phyloP scores from a whole-genome alignment of 164 flowering plant genomes.

The Pachysandra terminalis region DNA sequence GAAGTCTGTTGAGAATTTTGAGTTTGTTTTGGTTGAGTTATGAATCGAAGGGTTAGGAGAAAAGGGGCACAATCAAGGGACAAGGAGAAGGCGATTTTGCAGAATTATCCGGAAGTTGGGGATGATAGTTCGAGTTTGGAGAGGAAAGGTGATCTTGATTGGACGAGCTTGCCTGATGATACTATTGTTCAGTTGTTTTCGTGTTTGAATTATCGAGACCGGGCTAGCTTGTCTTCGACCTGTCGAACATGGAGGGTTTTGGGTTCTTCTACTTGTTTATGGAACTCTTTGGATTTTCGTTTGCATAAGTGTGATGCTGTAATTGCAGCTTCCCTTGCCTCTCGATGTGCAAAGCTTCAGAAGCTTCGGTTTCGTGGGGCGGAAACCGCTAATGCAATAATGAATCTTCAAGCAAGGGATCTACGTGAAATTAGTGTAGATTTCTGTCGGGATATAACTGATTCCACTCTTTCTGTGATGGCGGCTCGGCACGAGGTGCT shows the following conservation, averaged over 20 bases:
- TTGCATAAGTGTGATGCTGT: conserved; percentile 62
- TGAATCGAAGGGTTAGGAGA: conserved; percentile 82
- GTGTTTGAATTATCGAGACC: conserved; percentile 79
- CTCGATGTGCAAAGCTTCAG: conserved; percentile 61
- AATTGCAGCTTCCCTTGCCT: conserved; percentile 54
- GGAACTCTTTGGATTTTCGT: conserved; percentile 85
- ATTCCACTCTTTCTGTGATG: conserved; percentile 79
- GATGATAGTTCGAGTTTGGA: conserved; percentile 30
- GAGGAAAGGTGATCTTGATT: conserved; percentile 45
- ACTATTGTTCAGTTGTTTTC: conserved; percentile 84
- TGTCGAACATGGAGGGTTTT: conserved; percentile 70
- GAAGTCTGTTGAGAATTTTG: conserved; percentile 1
- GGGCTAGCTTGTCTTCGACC: conserved; percentile 84
- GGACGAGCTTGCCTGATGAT: conserved; percentile 90
- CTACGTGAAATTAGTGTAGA: conserved; percentile 81
- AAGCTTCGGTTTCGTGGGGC: conserved; percentile 88
- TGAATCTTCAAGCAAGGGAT: conserved; percentile 61
- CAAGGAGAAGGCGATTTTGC: conserved; percentile 40
- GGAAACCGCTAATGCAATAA: conserved; percentile 77
- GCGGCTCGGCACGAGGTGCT: conserved; percentile 86
- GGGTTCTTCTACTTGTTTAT: conserved; percentile 65
- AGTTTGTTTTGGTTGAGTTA: conserved; percentile 28
- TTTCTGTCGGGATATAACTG: conserved; percentile 77
- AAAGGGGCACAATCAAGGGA: conserved; percentile 46
- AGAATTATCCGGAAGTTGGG: conserved; percentile 31